Percentiles rank a stretch among this genome's conserved stretches.
phyloP scores from a whole-genome alignment of 108 stramenopile species.

The Cyclotella kingstonii region DNA sequence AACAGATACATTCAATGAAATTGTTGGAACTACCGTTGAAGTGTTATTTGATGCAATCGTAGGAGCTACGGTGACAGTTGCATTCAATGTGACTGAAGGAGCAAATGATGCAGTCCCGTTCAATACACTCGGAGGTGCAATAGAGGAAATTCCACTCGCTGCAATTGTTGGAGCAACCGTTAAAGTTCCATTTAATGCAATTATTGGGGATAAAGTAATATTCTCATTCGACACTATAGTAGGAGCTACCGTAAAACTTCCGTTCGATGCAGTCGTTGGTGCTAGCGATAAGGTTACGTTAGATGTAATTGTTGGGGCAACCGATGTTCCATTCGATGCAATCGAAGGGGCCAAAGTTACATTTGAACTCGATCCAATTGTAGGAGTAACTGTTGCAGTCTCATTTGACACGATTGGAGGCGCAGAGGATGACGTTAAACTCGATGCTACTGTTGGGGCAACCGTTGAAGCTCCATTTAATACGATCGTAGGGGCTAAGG shows the following conservation, averaged over 20 bases:
- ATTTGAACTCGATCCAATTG: no score
- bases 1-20: background rate
- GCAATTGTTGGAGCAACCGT: no score
- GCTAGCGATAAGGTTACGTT: no score
- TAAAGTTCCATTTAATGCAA: no score
- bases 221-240: background rate
- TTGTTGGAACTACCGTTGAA: background rate
- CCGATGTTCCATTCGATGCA: no score
- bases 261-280: background rate
- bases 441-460: background rate
- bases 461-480: background rate
- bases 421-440: no score
- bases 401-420: no score
- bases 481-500: background rate
- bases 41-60: background rate
- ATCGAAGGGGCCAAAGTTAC: no score
- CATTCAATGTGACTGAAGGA: background rate
- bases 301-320: no score
- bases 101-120: background rate
- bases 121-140: background rate
- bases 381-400: background rate
- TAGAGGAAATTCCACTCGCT: background rate
- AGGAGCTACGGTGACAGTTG: background rate
- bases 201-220: background rate
- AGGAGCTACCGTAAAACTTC: background rate